Percentiles rank a stretch among this genome's conserved stretches.
phyloP scores from a whole-genome alignment of 2,329 filamentous ascomycete genomes.

The Bipolaris bicolor region DNA sequence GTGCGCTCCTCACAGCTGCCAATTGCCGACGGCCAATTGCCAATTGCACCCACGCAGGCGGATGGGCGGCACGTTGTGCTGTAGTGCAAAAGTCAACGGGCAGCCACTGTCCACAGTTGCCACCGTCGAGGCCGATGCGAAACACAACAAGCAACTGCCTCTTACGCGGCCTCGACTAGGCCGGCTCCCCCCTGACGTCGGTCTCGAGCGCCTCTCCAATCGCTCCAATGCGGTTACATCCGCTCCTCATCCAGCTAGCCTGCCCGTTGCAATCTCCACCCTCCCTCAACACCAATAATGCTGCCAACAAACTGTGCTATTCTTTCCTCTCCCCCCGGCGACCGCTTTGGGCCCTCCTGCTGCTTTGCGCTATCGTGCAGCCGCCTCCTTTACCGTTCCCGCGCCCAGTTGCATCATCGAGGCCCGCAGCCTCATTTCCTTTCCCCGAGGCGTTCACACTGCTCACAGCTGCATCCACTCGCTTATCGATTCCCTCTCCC shows the following conservation, averaged over 20 bases:
- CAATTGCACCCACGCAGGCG: not conserved
- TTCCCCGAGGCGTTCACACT: not conserved
- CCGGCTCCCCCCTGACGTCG: conserved; percentile 5
- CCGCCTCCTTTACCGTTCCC: conserved; percentile 8
- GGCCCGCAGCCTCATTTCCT: conserved; percentile 7
- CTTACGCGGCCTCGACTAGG: conserved; percentile 17
- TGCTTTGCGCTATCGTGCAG: conserved; percentile 1
- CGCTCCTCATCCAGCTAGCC: conserved; percentile 11
- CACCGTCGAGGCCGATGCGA: conserved; percentile 4
- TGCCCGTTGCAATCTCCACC: conserved; percentile 16
- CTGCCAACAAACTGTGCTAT: conserved; percentile 7
- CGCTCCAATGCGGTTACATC: conserved; percentile 15
- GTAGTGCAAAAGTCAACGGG: not conserved
- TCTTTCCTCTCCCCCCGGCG: conserved; percentile 5
- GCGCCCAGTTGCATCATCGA: not conserved
- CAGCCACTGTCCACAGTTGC: conserved; percentile 3
- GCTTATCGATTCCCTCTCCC: conserved; percentile 17
- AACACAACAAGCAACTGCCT: conserved; percentile 17
- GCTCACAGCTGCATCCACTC: conserved; percentile 6
- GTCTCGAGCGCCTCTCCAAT: conserved; percentile 14
- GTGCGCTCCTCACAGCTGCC: not conserved
- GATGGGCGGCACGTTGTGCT: conserved; percentile 1
- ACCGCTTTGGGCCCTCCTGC: not conserved
- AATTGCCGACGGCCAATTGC: not conserved
- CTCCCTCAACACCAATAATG: conserved; percentile 6